Evolutionary conservation across 2,329 filamentous ascomycete genomes (phyloP).

Genomic region (Seiridium cupressi): DNA sequence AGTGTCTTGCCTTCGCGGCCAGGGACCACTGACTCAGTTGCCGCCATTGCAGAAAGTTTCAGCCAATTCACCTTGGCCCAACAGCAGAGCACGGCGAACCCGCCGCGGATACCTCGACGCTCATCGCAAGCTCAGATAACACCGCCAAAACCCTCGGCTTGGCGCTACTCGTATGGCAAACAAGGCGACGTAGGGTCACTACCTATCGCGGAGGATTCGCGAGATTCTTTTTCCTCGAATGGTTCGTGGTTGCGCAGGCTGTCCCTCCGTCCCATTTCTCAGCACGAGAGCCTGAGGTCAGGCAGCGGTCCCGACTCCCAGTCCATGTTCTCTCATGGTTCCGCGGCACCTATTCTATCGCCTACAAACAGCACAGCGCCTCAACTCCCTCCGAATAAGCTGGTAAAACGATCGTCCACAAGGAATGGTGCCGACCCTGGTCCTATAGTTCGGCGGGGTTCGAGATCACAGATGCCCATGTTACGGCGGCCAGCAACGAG

Average conservation of each 20-base stretch:
- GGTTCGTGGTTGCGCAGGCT: slow-evolving; percentile 73
- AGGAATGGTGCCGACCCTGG: slow-evolving; percentile 44
- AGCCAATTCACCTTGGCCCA: slow-evolving; percentile 16
- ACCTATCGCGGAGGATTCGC: slow-evolving; percentile 40
- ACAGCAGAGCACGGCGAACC: slow-evolving; percentile 16
- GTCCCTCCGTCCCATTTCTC: slow-evolving; percentile 63
- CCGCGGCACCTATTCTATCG: slow-evolving; percentile 61
- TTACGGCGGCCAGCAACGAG: slow-evolving; percentile 75
- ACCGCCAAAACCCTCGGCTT: slow-evolving; percentile 35
- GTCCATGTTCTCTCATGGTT: slow-evolving; percentile 66
- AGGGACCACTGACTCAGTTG: slow-evolving; percentile 37
- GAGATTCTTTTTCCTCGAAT: slow-evolving; percentile 60
- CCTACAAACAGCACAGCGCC: slow-evolving; percentile 34
- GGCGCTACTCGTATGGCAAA: slow-evolving; percentile 37
- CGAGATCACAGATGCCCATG: slow-evolving; percentile 61
- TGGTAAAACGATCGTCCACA: slow-evolving; percentile 71
- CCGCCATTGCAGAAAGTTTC: slow-evolving; percentile 23
- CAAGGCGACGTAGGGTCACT: slow-evolving; percentile 34
- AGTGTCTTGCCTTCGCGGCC: slow-evolving; percentile 36
- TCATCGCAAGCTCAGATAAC: slow-evolving; percentile 34
- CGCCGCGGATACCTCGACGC: slow-evolving; percentile 25
- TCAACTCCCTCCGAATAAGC: slow-evolving; percentile 66
- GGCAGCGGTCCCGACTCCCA: slow-evolving; percentile 65
- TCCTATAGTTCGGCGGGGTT: slow-evolving; percentile 42
- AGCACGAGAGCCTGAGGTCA: slow-evolving; percentile 62